phyloP scores from a whole-genome alignment of 306 rosid species.

The Acacia crassicarpa region DNA sequence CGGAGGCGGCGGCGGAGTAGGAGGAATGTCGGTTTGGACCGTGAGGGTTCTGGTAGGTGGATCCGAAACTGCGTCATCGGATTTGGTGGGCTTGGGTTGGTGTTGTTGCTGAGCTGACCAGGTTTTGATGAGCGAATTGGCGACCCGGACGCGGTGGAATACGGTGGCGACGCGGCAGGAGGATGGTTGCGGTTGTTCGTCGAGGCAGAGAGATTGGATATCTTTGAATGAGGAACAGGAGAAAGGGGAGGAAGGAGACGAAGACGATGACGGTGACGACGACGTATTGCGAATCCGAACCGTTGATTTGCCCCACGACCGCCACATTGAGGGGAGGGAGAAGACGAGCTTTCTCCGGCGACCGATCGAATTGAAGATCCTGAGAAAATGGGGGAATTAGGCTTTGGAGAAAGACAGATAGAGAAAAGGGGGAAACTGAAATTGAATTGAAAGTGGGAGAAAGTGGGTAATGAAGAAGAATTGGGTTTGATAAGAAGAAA shows the following conservation, averaged over 20 bases:
- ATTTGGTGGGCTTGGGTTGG: constrained; percentile 2
- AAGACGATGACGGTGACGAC: constrained; percentile 14
- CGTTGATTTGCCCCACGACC: constrained; percentile 72
- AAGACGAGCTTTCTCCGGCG: background rate
- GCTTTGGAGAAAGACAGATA: background rate
- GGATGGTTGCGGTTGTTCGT: constrained; percentile 44
- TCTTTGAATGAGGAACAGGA: constrained; percentile 88
- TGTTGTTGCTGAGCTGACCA: constrained; percentile 37
- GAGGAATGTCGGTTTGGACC: background rate
- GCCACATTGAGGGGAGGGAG: constrained; percentile 75
- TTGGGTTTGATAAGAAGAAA: constrained; percentile 22
- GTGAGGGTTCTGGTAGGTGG: constrained; percentile 29
- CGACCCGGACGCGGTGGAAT: constrained; percentile 83
- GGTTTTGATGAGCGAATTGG: constrained; percentile 52
- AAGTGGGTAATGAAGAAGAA: background rate
- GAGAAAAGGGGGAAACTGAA: background rate
- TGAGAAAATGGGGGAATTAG: background rate
- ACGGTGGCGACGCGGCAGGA: constrained; percentile 46
- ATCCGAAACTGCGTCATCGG: constrained; percentile 12
- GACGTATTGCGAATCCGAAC: constrained; percentile 48
- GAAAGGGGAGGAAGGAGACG: constrained; percentile 53
- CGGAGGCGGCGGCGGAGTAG: constrained; percentile 26
- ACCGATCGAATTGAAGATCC: background rate
- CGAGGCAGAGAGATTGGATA: constrained; percentile 67
- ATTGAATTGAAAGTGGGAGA: background rate